phyloP scores from a whole-genome alignment of 768 basidiomycete genomes.

The Phallus indusiatus region DNA sequence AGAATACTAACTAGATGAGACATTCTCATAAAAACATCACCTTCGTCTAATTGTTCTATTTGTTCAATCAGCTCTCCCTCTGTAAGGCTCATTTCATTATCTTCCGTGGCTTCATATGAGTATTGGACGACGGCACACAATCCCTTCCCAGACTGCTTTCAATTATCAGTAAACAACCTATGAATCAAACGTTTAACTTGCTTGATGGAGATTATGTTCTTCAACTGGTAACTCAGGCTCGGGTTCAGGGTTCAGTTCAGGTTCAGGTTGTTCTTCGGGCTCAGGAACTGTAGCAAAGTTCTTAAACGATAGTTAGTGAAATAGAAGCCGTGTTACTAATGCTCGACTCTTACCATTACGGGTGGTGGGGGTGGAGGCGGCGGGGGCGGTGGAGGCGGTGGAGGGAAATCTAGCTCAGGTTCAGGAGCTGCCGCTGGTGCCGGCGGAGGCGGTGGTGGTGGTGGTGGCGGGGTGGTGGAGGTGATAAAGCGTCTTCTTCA shows the following conservation, averaged over 20 bases:
- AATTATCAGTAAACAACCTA: not conserved
- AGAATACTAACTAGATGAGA: not conserved
- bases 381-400: slow-evolving; percentile 30
- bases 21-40: slow-evolving; percentile 11
- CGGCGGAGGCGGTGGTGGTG: slow-evolving; percentile 27
- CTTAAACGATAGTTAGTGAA: not conserved
- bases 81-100: slow-evolving; percentile 71
- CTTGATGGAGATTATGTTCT: not conserved
- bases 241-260: too few species aligned
- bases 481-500: slow-evolving; percentile 26
- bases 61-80: slow-evolving; percentile 80
- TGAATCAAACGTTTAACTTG: not conserved
- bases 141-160: not conserved
- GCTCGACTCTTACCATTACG: not conserved
- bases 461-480: slow-evolving; percentile 36
- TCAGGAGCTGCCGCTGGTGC: slow-evolving; percentile 18
- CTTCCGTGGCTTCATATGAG: slow-evolving; percentile 54
- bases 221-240: not conserved
- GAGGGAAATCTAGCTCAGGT: slow-evolving; percentile 27
- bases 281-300: not conserved
- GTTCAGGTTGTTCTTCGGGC: not conserved
- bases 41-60: slow-evolving; percentile 77
- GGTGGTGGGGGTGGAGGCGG: slow-evolving; percentile 21
- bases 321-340: not conserved
- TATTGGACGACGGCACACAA: slow-evolving; percentile 12